Conservation (phyloP, 495 filamentous ascomycete genomes). For the Lepidopterella palustris region DNA sequence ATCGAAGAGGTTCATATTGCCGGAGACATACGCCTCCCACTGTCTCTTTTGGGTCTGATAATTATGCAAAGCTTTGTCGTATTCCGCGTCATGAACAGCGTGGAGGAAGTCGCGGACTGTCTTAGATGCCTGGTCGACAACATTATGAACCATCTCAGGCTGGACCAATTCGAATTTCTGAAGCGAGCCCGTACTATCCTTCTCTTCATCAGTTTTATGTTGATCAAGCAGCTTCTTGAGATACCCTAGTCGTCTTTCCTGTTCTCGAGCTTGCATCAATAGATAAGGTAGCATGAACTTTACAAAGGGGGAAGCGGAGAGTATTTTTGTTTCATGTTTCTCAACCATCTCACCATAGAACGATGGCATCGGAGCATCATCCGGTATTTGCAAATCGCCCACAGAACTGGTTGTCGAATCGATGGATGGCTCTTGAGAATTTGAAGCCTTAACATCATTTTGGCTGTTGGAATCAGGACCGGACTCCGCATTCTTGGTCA, state of each 20-base stretch:
- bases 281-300: slow-evolving; percentile 91
- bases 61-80: slow-evolving; percentile 88
- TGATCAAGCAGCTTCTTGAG: slow-evolving; percentile 76
- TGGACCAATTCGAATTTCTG: slow-evolving; percentile 82
- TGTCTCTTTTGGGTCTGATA: slow-evolving; percentile 91
- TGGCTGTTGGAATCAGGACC: background rate
- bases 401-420: background rate
- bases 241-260: slow-evolving; percentile 75
- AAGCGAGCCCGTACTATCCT: slow-evolving; percentile 37
- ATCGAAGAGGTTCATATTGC: slow-evolving; percentile 80
- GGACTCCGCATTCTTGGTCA: background rate
- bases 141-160: slow-evolving; percentile 86
- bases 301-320: slow-evolving; percentile 96
- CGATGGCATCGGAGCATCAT: slow-evolving; percentile 81
- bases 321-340: slow-evolving; percentile 80
- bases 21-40: slow-evolving; percentile 88
- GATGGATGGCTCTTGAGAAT: background rate
- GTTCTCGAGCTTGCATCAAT: slow-evolving; percentile 81
- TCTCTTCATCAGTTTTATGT: slow-evolving; percentile 42
- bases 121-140: slow-evolving; percentile 65
- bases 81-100: slow-evolving; percentile 92
- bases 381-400: slow-evolving; percentile 51
- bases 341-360: slow-evolving; percentile 93
- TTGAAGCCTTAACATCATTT: background rate
- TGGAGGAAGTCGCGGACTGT: slow-evolving; percentile 89